These are phyloP conservation scores for Phytophthora constricta DNA, from an alignment of 352 stramenopile genomes.

Conservation along the genomic window DNA sequence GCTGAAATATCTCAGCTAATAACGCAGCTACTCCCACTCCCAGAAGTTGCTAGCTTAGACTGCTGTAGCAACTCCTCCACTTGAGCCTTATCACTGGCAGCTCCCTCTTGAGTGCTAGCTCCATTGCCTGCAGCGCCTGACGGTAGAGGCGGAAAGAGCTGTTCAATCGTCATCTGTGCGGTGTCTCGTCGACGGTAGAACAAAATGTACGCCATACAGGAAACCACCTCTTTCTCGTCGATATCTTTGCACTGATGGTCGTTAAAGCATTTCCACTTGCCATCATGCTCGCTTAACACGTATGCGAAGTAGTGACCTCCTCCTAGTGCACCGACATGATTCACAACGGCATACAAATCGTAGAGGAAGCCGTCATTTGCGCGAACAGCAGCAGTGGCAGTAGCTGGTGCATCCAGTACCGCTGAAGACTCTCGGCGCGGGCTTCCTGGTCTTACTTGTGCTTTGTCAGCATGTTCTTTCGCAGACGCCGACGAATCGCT, in stretches of 20 bases:
- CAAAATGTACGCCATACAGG: slow-evolving; percentile 89
- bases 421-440: slow-evolving; percentile 33
- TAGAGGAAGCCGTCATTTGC: slow-evolving; percentile 84
- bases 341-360: slow-evolving; percentile 97
- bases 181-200: slow-evolving; percentile 90
- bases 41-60: slow-evolving; percentile 55
- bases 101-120: slow-evolving; percentile 37
- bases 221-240: slow-evolving; percentile 87
- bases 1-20: slow-evolving; percentile 55
- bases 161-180: slow-evolving; percentile 64
- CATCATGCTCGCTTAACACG: slow-evolving; percentile 79
- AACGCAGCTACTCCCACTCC: slow-evolving; percentile 54
- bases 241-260: slow-evolving; percentile 93
- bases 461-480: slow-evolving; percentile 10
- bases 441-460: slow-evolving; percentile 15
- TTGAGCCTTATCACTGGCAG: slow-evolving; percentile 59
- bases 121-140: slow-evolving; percentile 37
- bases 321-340: slow-evolving; percentile 96
- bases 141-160: slow-evolving; percentile 75
- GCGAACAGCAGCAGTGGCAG: slow-evolving; percentile 56
- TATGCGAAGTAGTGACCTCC: slow-evolving; percentile 96
- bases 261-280: slow-evolving; percentile 99
- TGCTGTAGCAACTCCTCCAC: slow-evolving; percentile 78
- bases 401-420: slow-evolving; percentile 65
- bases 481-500: neutral